A percentile compares a stretch with the other conserved stretches of the same genome.
Conservation (phyloP, 768 basidiomycete genomes). For the Floccularia luteovirens region DNA sequence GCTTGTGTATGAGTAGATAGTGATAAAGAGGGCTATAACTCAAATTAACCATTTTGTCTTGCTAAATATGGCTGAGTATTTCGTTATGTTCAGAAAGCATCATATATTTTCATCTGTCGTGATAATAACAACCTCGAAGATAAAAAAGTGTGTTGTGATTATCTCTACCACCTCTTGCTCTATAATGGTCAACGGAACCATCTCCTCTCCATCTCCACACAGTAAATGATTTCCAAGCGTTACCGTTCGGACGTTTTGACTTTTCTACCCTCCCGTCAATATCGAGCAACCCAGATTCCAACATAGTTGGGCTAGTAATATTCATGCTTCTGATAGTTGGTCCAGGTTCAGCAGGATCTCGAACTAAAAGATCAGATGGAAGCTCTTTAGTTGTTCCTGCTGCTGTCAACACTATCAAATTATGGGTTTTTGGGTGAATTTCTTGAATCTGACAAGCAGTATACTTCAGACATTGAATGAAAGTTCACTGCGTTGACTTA, state of each 20-base stretch:
- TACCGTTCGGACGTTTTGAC: conserved; percentile 33
- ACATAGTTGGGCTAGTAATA: conserved; percentile 35
- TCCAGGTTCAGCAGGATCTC: conserved; percentile 17
- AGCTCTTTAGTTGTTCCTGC: conserved; percentile 27
- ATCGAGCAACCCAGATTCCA: conserved; percentile 46
- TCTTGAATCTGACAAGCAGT: conserved; percentile 29
- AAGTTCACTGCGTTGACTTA: conserved; percentile 15
- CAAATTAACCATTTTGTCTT: not conserved
- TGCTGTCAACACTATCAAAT: conserved; percentile 34
- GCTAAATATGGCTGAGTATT: no score
- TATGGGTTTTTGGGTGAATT: conserved; percentile 31
- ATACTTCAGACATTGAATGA: conserved; percentile 1
- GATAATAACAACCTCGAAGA: conserved; percentile 32
- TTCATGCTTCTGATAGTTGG: conserved; percentile 23
- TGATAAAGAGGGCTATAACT: not conserved
- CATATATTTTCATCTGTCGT: no score
- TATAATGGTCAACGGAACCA: conserved; percentile 8
- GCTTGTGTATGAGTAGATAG: not conserved
- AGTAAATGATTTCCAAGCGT: conserved; percentile 52
- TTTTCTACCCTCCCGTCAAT: conserved; percentile 40
- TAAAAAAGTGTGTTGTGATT: conserved; percentile 44
- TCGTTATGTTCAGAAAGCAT: no score
- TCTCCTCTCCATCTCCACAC: conserved; percentile 44
- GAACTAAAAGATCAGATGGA: conserved; percentile 24
- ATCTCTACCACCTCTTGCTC: conserved; percentile 33